phyloP scores from a whole-genome alignment of 2,329 filamentous ascomycete genomes.

The Dothistroma septosporum region DNA sequence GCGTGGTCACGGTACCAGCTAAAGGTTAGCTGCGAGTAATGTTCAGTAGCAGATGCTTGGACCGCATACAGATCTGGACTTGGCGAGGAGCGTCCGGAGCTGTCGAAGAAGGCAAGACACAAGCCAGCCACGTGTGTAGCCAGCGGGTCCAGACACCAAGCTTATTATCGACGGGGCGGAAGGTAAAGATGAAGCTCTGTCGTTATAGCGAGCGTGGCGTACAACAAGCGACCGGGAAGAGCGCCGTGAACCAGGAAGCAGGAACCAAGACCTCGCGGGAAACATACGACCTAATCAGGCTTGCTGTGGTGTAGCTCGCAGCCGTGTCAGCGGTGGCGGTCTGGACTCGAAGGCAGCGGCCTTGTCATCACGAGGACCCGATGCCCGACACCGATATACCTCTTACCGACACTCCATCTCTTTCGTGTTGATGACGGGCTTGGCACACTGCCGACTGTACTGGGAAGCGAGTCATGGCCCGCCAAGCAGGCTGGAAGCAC shows the following conservation, averaged over 20 bases:
- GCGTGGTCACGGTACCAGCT: neutral
- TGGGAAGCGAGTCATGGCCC: neutral
- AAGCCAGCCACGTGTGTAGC: neutral
- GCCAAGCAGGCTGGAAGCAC: neutral
- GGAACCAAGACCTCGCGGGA: neutral
- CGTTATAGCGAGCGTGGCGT: neutral
- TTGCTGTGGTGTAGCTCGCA: neutral
- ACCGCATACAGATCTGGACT: neutral
- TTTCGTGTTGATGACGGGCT: neutral
- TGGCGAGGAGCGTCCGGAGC: neutral
- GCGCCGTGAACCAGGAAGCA: neutral
- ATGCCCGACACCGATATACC: no score
- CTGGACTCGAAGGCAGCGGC: neutral
- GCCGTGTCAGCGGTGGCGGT: neutral
- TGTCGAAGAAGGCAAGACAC: neutral
- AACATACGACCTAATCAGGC: neutral
- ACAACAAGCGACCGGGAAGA: neutral
- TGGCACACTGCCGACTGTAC: neutral
- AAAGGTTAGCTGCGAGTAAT: neutral
- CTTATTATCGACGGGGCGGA: neutral
- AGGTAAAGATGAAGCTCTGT: neutral
- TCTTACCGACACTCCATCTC: neutral
- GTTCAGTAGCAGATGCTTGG: neutral
- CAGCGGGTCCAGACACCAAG: neutral
- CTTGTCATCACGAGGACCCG: neutral